A percentile compares a stretch with the other conserved stretches of the same genome.
These are phyloP conservation scores for Tolypocladium pustulatum DNA, from an alignment of 2,329 filamentous ascomycete species.

Conservation along the genomic window DNA sequence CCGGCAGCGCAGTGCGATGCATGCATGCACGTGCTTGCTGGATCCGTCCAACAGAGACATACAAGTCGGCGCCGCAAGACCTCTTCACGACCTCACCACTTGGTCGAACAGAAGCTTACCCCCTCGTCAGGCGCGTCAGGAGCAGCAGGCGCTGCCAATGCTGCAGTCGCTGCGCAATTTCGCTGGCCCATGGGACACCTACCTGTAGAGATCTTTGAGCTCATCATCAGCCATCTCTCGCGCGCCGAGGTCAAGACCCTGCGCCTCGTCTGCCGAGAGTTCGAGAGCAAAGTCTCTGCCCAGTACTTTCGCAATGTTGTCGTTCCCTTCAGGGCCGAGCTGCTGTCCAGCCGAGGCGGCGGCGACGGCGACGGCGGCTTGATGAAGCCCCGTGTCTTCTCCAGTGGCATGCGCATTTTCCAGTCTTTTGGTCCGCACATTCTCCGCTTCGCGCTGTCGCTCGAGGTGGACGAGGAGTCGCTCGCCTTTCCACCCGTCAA, in stretches of 20 bases:
- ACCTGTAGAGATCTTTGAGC: conserved; percentile 52
- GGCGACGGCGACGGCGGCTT: conserved; percentile 11
- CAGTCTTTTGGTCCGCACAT: conserved; percentile 51
- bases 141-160: background rate
- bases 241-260: conserved; percentile 48
- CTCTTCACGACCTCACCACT: background rate
- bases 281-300: conserved; percentile 44
- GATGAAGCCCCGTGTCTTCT: conserved; percentile 17
- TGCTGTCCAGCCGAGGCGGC: conserved; percentile 32
- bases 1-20: background rate
- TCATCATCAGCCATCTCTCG: conserved; percentile 44
- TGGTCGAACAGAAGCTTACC: background rate
- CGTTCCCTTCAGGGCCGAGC: conserved; percentile 53
- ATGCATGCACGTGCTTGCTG: background rate
- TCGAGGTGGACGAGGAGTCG: conserved; percentile 51
- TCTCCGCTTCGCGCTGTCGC: conserved; percentile 53
- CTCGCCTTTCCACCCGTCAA: conserved; percentile 44
- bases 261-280: conserved; percentile 50
- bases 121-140: background rate
- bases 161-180: background rate
- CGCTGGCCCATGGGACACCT: conserved; percentile 26
- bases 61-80: too few species aligned
- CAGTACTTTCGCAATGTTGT: conserved; percentile 53
- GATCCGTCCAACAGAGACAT: background rate
- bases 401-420: conserved; percentile 49